Evolutionary conservation across 345 rosid genomes (phyloP).

Genomic region (Pistacia integerrima): DNA sequence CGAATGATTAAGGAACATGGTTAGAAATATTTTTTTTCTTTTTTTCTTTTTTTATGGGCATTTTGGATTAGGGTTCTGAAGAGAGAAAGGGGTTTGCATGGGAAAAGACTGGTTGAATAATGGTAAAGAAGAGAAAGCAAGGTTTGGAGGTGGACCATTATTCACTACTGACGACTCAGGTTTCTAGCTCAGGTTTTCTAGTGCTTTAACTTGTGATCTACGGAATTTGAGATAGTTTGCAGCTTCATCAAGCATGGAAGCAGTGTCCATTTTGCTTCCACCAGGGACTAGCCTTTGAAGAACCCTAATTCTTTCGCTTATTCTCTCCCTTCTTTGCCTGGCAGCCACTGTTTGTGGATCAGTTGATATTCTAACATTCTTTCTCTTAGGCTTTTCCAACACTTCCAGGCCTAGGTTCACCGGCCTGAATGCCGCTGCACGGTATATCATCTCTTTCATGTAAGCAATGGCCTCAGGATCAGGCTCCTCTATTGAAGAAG

Average conservation of each 20-base stretch:
- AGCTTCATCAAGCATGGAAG: slow-evolving; percentile 98
- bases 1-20: slow-evolving; percentile 12
- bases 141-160: slow-evolving; percentile 26
- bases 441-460: slow-evolving; percentile 91
- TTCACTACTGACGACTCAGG: slow-evolving; percentile 26
- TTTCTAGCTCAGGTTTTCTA: slow-evolving; percentile 70
- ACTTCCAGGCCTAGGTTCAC: slow-evolving; percentile 71
- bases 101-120: slow-evolving; percentile 44
- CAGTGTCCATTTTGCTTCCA: slow-evolving; percentile 96
- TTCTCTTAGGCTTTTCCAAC: slow-evolving; percentile 78
- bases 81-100: slow-evolving; percentile 42
- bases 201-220: slow-evolving; percentile 77
- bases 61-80: slow-evolving; percentile 59
- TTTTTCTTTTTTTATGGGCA: slow-evolving; percentile 28
- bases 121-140: slow-evolving; percentile 49
- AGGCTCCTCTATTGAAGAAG: slow-evolving; percentile 60
- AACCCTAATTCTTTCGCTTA: slow-evolving; percentile 94
- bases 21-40: background rate
- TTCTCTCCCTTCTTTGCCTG: slow-evolving; percentile 94
- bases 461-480: slow-evolving; percentile 89
- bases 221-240: slow-evolving; percentile 94
- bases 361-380: slow-evolving; percentile 81
- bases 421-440: slow-evolving; percentile 88
- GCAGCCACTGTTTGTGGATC: slow-evolving; percentile 96
- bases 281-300: slow-evolving; percentile 93